phyloP scores from a whole-genome alignment of 768 basidiomycete species.

The Leccinum subgranulosum region DNA sequence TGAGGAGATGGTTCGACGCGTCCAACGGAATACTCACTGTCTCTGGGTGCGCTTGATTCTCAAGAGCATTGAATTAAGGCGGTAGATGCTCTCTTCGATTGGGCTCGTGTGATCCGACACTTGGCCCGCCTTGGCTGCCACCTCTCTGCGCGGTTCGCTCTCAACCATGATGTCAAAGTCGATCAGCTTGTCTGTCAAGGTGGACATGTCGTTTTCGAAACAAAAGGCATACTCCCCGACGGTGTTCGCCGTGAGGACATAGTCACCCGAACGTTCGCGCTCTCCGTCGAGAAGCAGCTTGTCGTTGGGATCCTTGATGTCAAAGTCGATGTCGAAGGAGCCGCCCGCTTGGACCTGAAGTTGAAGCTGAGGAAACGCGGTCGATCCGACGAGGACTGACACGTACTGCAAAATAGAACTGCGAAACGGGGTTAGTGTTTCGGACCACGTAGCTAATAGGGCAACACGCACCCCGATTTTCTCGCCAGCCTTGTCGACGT shows the following conservation, averaged over 20 bases:
- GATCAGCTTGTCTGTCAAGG: slow-evolving; percentile 89
- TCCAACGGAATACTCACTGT: slow-evolving; percentile 54
- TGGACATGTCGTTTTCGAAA: slow-evolving; percentile 97
- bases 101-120: slow-evolving; percentile 90
- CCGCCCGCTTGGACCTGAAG: slow-evolving; percentile 92
- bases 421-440: slow-evolving; percentile 9
- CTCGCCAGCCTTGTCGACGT: slow-evolving; percentile 93
- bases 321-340: slow-evolving; percentile 93
- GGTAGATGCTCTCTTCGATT: slow-evolving; percentile 94
- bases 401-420: slow-evolving; percentile 97
- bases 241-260: slow-evolving; percentile 90
- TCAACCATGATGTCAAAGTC: slow-evolving; percentile 99
- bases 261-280: slow-evolving; percentile 94
- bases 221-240: slow-evolving; percentile 94
- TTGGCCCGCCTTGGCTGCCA: slow-evolving; percentile 84
- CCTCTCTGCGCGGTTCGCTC: slow-evolving; percentile 88
- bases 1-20: background rate
- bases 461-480: slow-evolving; percentile 72
- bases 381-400: background rate
- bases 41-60: slow-evolving; percentile 92
- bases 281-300: slow-evolving; percentile 84
- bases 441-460: background rate
- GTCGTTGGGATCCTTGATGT: slow-evolving; percentile 87
- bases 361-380: background rate
- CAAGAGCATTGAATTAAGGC: slow-evolving; percentile 81